Conservation (phyloP, 2,329 filamentous ascomycete genomes). For the Aureobasidium sp. region DNA sequence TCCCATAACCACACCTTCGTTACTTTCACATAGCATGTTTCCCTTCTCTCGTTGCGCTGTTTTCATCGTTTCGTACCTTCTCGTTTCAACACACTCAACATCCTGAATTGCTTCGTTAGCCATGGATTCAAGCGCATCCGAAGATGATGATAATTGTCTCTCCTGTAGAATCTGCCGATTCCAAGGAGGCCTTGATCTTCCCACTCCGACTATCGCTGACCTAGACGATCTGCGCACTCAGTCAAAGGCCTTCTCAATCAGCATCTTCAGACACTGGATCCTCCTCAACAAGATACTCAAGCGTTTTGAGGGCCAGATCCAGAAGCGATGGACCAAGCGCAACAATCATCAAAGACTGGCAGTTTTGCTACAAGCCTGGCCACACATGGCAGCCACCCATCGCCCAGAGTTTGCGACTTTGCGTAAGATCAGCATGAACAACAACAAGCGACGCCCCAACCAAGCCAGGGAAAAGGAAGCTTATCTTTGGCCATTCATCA, state of each 20-base stretch:
- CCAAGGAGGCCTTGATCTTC: conserved; percentile 20
- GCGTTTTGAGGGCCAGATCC: conserved; percentile 46
- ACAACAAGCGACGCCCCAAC: conserved; percentile 18
- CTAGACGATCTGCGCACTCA: conserved; percentile 21
- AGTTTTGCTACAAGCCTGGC: conserved; percentile 45
- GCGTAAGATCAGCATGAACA: conserved; percentile 21
- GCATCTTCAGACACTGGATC: conserved; percentile 33
- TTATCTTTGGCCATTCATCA: conserved; percentile 50
- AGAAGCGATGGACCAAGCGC: conserved; percentile 52
- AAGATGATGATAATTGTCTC: conserved; percentile 7
- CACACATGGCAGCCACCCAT: conserved; percentile 43
- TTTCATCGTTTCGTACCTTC: not conserved
- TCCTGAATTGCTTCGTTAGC: not conserved
- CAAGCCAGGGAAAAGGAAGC: conserved; percentile 22
- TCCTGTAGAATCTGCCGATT: conserved; percentile 6
- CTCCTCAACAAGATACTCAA: conserved; percentile 38
- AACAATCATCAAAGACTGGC: conserved; percentile 39
- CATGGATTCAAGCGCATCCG: not conserved
- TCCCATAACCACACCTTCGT: not conserved
- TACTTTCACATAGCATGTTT: not conserved
- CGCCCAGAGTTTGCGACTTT: conserved; percentile 45
- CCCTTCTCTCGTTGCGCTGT: not conserved
- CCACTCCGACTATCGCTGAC: conserved; percentile 16
- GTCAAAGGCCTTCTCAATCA: conserved; percentile 20
- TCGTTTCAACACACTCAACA: not conserved